Evolutionary conservation across 1,284 basidiomycete species (phyloP), one percentile per base, ranked within the genome.

Genomic region (Tranzscheliella williamsii): DNA sequence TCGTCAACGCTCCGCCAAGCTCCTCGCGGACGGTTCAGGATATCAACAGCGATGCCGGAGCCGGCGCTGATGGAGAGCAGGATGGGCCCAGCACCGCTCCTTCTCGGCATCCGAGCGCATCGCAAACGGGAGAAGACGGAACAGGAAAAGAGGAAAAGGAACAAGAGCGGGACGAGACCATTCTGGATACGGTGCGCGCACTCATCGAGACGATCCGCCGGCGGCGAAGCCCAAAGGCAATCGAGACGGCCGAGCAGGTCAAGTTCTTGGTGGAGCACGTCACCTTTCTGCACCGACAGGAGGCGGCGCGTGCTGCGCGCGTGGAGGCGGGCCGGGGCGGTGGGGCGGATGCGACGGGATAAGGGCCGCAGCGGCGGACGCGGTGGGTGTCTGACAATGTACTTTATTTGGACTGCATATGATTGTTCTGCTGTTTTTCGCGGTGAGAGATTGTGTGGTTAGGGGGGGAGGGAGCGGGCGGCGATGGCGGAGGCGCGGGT

Each of bases 221-320:
- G 17, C 49, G 73, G 13, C 42, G 73, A 5, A 73, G 70, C 38
- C 62, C 70, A 5, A 75, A 75, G 26, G 73, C 73, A 5, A 75
- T 77, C 26, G 75, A 77, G 43, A 77, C 75, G 7, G 75, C 75
- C 4, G 75, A 77, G 47, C 75, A 77, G 54, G 73, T 71, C 11
- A 30, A 48, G 13, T 76, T 74, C 37, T 27, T 76, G 8, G 56
- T 67, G 23, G 58, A 72, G 32, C 68, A 66, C 23, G 56, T 63
- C 16, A 58, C 60, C n/a, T 67, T 50, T 23, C 18, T 70, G n/a
- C 61, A 64, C 29, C 50, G 54, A 5, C 67, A 70, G 39, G 67
- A 70, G 30, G 31, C 43, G 7, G n/a, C n/a, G n/a, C n/a, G n/a
- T n/a, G n/a, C n/a, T n/a, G n/a, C n/a, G n/a, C n/a, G n/a, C n/a